Evolutionary conservation across 2,329 filamentous ascomycete genomes (phyloP).

Genomic region (Paraphaeosphaeria minitans): DNA sequence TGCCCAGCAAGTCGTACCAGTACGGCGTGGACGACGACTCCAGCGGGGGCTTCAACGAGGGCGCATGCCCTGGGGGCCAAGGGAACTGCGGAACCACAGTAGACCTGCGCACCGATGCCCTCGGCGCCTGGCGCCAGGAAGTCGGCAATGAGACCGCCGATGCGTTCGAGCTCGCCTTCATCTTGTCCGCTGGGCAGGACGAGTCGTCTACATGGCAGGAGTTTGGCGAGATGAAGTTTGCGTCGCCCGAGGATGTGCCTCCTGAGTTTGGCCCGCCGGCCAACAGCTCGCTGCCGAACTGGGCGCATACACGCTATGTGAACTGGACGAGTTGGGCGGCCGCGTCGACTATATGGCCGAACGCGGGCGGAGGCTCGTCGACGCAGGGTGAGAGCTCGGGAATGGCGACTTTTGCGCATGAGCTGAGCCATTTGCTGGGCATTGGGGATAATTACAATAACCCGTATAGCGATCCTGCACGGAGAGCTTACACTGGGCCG

Average conservation of each 20-base stretch:
- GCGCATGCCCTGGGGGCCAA: constrained; percentile 51
- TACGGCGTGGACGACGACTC: constrained; percentile 55
- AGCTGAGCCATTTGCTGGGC: constrained; percentile 57
- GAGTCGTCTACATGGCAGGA: constrained; percentile 63
- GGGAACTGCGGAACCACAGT: constrained; percentile 49
- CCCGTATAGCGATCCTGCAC: constrained; percentile 53
- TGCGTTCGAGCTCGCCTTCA: constrained; percentile 59
- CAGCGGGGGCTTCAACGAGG: constrained; percentile 52
- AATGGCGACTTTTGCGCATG: constrained; percentile 60
- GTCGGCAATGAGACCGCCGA: constrained; percentile 57
- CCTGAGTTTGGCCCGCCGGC: constrained; percentile 57
- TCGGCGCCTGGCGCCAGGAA: constrained; percentile 57
- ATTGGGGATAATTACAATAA: constrained; percentile 62
- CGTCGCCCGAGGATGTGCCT: constrained; percentile 54
- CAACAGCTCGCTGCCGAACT: constrained; percentile 52
- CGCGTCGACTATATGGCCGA: constrained; percentile 59
- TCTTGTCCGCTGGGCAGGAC: constrained; percentile 61
- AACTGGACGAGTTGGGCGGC: constrained; percentile 61
- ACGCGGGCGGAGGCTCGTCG: constrained; percentile 58
- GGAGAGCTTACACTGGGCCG: constrained; percentile 57
- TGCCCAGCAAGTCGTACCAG: constrained; percentile 56
- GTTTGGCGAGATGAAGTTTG: constrained; percentile 61
- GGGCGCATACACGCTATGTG: constrained; percentile 58
- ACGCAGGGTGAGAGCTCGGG: constrained; percentile 61
- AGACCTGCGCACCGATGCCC: constrained; percentile 57